phyloP scores from a whole-genome alignment of 2,329 filamentous ascomycete genomes.

The Phialemonium atrogriseum region DNA sequence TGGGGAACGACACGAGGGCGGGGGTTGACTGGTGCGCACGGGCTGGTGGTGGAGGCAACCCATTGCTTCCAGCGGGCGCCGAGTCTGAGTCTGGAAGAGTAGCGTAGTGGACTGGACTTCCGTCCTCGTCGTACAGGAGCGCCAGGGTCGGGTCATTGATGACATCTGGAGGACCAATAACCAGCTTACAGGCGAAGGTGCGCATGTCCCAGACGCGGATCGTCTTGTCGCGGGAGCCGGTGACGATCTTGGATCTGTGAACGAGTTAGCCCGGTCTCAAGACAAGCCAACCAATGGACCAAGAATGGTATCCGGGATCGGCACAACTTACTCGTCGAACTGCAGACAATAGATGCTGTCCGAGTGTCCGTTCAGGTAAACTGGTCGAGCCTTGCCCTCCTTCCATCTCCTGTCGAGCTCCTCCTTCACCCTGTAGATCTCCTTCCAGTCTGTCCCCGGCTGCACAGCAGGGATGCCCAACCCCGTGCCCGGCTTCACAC shows the following conservation, averaged over 20 bases:
- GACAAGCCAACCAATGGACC: too few species aligned
- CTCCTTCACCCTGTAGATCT: slow-evolving; percentile 70
- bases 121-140: slow-evolving; percentile 42
- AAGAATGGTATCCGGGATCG: too few species aligned
- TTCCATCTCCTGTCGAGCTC: slow-evolving; percentile 75
- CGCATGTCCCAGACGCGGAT: slow-evolving; percentile 95
- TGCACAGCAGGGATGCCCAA: slow-evolving; percentile 46
- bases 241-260: slow-evolving; percentile 81
- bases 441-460: slow-evolving; percentile 72
- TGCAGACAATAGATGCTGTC: slow-evolving; percentile 98
- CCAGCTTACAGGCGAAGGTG: slow-evolving; percentile 73
- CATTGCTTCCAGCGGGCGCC: slow-evolving; percentile 7
- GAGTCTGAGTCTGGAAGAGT: slow-evolving; percentile 40
- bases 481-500: slow-evolving; percentile 44
- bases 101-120: slow-evolving; percentile 45
- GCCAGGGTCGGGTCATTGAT: slow-evolving; percentile 37
- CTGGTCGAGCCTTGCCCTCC: slow-evolving; percentile 65
- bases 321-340: slow-evolving; percentile 86
- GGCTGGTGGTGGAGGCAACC: slow-evolving; percentile 15
- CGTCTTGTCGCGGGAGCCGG: slow-evolving; percentile 88
- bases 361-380: slow-evolving; percentile 87
- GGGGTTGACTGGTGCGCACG: slow-evolving; percentile 39
- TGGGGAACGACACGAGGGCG: slow-evolving; percentile 45
- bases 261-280: too few species aligned
- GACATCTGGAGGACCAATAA: slow-evolving; percentile 73